Percentiles rank a stretch among this genome's conserved stretches.
Conservation (phyloP, 192 early-diverging fungal species). For the Coemansia guatemalensis region DNA sequence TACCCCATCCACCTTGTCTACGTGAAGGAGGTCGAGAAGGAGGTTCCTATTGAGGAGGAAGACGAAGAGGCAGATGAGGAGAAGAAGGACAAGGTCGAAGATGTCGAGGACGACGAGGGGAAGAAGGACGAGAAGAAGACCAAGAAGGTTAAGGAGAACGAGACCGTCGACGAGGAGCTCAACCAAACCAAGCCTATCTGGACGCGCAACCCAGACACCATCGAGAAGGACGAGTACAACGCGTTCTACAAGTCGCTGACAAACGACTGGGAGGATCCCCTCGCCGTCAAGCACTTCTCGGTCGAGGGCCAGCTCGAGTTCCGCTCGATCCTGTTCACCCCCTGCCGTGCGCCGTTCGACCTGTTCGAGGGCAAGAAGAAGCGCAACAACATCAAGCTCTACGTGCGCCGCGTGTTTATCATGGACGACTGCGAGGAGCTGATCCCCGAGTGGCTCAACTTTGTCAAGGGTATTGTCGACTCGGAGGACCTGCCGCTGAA, state of each 20-base stretch:
- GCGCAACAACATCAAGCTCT: constrained; percentile 99
- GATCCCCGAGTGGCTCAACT: constrained; percentile 98
- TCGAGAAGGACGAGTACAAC: constrained; percentile 94
- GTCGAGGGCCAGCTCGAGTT: constrained; percentile 99
- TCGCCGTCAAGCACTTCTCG: constrained; percentile 98
- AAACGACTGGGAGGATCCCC: constrained; percentile 99
- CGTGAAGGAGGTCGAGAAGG: constrained; percentile 97
- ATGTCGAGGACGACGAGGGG: constrained; percentile 73
- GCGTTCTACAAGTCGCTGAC: constrained; percentile 98
- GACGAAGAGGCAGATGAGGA: constrained; percentile 70
- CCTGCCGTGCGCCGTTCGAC: constrained; percentile 96
- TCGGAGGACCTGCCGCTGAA: constrained; percentile 99
- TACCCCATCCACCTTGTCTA: constrained; percentile 97
- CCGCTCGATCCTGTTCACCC: constrained; percentile 97
- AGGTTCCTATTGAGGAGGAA: constrained; percentile 91
- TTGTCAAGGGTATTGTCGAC: constrained; percentile 99
- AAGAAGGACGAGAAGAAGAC: constrained; percentile 70
- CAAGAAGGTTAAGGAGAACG: constrained; percentile 61
- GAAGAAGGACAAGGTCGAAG: constrained; percentile 72
- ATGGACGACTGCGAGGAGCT: constrained; percentile 99
- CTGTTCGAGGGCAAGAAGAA: constrained; percentile 99
- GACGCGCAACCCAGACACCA: constrained; percentile 98
- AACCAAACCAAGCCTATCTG: constrained; percentile 99
- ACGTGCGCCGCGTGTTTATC: constrained; percentile 99
- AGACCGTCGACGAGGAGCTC: constrained; percentile 79